Base-by-base conservation (phyloP, 768 basidiomycete species). In the Chalciporus piperatus region DNA sequence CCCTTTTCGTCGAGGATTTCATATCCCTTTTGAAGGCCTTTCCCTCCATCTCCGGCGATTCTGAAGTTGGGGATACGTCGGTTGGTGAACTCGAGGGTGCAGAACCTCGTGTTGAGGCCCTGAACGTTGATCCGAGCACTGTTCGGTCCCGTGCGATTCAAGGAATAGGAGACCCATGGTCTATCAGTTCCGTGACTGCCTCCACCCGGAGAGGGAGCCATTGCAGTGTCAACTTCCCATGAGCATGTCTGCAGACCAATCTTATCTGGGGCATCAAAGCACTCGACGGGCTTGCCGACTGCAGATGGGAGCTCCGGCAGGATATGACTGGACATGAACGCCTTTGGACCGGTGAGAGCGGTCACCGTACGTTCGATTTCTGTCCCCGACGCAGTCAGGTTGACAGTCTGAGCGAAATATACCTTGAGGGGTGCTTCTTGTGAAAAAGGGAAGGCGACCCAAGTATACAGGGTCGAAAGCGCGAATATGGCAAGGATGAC, bases 341-440 rank as follows among this genome's bases (percentile, higher is more conserved):
- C 61, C 8, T 66, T 50, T 9, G 78, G 68, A 4, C 80, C 78
- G 0, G 72, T 75, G 4, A 86, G 62, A 11, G 67, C 61, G 1
- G 83, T 81, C 1, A 68, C 69, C 0, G 71, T 70, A 12, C 64
- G 69, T n/a, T 67, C 61, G 6, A 59, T 55, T 27, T 52, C 46
- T 12, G 54, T 55, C n/a, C 62, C 57, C 3, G 61, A 60, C 8
- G 67, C 50, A 27, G 61, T 57, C 35, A 89, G 66, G 43, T 76
- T 70, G 6, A 89, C 70, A 2, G 62, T 72, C 62, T 91, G 89
- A 44, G 76, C 75, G 74, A 90, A 92, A 67, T 75, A 88, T 1
- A 89, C 68, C 56, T 88, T 89, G 60, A 90, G 69, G 0, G 87
- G 88, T 5, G 77, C 65, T 19, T 76, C 65, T 37, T 73, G 67